Evolutionary conservation across 352 stramenopile genomes (phyloP).

Genomic region (Globisporangium lucens): DNA sequence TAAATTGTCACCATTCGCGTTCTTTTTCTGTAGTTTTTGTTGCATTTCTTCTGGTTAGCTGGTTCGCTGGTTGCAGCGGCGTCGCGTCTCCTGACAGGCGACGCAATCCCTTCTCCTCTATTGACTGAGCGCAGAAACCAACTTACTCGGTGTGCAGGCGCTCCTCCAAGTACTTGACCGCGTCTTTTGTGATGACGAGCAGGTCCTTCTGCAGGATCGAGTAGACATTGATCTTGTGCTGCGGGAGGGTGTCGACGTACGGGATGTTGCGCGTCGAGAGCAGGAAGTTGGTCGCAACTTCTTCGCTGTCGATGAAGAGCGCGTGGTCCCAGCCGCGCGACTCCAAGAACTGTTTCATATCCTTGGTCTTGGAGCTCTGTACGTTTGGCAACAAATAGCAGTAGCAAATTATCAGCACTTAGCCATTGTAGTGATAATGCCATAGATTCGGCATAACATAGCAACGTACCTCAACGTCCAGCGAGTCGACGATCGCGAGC

Average conservation of each 20-base stretch:
- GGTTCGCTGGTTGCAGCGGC: no score
- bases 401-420: slow-evolving; percentile 4
- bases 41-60: no score
- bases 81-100: no score
- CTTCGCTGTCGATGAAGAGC: slow-evolving; percentile 78
- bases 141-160: slow-evolving; percentile 80
- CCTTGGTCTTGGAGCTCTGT: slow-evolving; percentile 83
- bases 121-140: background rate
- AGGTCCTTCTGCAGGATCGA: slow-evolving; percentile 89
- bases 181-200: slow-evolving; percentile 81
- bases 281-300: slow-evolving; percentile 73
- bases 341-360: slow-evolving; percentile 80
- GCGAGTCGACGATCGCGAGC: slow-evolving; percentile 73
- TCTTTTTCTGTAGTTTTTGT: no score
- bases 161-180: slow-evolving; percentile 87
- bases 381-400: background rate
- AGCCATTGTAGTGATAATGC: background rate
- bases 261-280: slow-evolving; percentile 85
- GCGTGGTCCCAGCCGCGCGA: slow-evolving; percentile 82
- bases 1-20: no score
- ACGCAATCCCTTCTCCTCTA: slow-evolving; percentile 8
- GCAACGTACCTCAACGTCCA: slow-evolving; percentile 65
- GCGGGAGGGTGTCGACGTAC: slow-evolving; percentile 76
- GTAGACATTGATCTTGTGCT: slow-evolving; percentile 90
- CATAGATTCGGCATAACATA: background rate